These are phyloP conservation scores for Eutypella sp. DNA, from an alignment of 2,329 filamentous ascomycete genomes.

Conservation along the genomic window DNA sequence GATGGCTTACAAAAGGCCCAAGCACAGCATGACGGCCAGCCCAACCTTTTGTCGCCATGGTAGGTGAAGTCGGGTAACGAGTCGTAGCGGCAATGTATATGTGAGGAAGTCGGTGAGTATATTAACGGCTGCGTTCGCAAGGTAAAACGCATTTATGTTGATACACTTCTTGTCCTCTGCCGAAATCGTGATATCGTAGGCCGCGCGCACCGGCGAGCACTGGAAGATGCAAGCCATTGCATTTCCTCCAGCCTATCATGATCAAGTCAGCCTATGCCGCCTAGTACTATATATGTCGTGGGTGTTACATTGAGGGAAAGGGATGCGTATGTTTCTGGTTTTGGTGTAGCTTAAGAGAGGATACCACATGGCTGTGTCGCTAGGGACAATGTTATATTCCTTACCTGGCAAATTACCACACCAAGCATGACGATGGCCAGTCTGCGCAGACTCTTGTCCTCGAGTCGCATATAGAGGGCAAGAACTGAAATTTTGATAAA, in stretches of 20 bases:
- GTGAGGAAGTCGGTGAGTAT: slow-evolving; percentile 41
- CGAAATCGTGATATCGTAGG: slow-evolving; percentile 30
- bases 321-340: too few species aligned
- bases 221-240: slow-evolving; percentile 35
- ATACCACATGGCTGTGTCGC: too few species aligned
- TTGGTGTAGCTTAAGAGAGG: too few species aligned
- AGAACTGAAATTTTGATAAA: slow-evolving; percentile 45
- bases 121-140: slow-evolving; percentile 41
- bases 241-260: too few species aligned
- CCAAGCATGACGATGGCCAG: slow-evolving; percentile 34
- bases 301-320: too few species aligned
- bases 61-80: slow-evolving; percentile 38
- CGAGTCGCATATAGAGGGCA: slow-evolving; percentile 39
- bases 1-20: slow-evolving; percentile 35
- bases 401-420: slow-evolving; percentile 23
- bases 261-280: too few species aligned
- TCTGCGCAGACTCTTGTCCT: slow-evolving; percentile 30
- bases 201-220: slow-evolving; percentile 33
- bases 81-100: slow-evolving; percentile 38
- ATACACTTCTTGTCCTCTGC: slow-evolving; percentile 32
- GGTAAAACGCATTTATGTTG: slow-evolving; percentile 41
- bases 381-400: too few species aligned
- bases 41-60: slow-evolving; percentile 39
- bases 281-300: too few species aligned
- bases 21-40: slow-evolving; percentile 35